Conservation (phyloP, 108 stramenopile genomes). For the Skeletonema menzelii region DNA sequence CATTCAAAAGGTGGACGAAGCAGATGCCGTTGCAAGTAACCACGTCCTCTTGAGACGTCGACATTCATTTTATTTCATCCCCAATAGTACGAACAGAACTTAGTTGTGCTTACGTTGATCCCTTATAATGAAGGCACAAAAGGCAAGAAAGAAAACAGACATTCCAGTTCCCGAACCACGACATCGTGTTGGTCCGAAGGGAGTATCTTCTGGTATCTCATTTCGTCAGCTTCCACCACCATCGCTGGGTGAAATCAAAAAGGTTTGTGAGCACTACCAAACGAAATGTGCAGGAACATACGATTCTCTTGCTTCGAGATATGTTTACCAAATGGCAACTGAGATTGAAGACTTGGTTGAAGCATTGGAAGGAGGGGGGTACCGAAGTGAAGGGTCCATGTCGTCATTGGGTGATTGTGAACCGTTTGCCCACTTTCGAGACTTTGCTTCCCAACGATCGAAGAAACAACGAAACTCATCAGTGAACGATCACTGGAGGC, state of each 20-base stretch:
- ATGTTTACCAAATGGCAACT: constrained; percentile 68
- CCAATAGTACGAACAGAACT: neutral
- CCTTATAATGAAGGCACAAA: neutral
- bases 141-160: constrained; percentile 27
- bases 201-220: constrained; percentile 66
- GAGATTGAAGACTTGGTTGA: constrained; percentile 63
- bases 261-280: constrained; percentile 81
- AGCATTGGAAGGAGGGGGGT: constrained; percentile 31
- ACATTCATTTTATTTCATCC: neutral
- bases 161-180: constrained; percentile 51
- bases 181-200: constrained; percentile 54
- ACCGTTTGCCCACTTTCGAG: constrained; percentile 5
- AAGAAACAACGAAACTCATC: neutral
- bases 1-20: no score
- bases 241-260: constrained; percentile 58
- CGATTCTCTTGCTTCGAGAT: constrained; percentile 72
- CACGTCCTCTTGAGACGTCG: no score
- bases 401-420: constrained; percentile 6
- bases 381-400: constrained; percentile 12
- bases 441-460: neutral
- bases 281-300: constrained; percentile 69
- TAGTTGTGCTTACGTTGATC: no score
- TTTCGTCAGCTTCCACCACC: constrained; percentile 63
- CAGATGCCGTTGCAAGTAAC: no score
- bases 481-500: neutral